Evolutionary conservation across 148 eudicot species (phyloP).

Genomic region (Amaranthus hypochondriacus): DNA sequence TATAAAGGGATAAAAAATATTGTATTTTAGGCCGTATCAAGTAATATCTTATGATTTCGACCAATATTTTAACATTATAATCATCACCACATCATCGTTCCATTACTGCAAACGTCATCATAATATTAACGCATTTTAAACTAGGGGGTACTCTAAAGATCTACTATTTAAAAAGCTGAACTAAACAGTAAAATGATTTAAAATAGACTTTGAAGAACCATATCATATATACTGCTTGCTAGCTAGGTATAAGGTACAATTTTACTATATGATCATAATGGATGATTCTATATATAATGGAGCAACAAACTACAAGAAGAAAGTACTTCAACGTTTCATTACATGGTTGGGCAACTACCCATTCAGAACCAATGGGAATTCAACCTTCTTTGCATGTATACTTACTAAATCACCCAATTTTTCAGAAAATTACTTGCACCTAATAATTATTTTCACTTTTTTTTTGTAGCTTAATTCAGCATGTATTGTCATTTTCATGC

Average conservation of each 20-base stretch:
- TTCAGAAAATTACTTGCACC: neutral
- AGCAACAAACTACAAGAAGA: conserved; percentile 17
- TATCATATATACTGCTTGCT: neutral
- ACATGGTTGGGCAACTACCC: conserved; percentile 23
- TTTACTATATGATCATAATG: no score
- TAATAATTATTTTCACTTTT: neutral
- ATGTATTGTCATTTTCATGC: conserved; percentile 17
- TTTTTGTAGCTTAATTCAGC: neutral
- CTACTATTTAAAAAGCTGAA: conserved; percentile 1
- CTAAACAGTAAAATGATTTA: conserved; percentile 12
- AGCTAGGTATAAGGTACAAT: conserved; percentile 1
- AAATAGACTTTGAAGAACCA: conserved; percentile 20
- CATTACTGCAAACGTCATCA: no score
- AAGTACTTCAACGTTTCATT: conserved; percentile 22
- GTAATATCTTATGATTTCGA: no score
- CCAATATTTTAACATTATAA: no score
- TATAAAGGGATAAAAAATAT: no score
- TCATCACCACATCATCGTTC: no score
- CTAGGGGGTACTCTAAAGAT: no score
- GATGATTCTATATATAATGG: neutral
- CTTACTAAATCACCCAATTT: neutral
- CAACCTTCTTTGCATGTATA: neutral
- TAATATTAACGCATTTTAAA: no score
- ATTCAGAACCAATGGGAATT: conserved; percentile 15
- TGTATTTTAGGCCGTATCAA: no score